Conservation (phyloP, 2,329 filamentous ascomycete species). For the Fusarium tanahbumbuense region DNA sequence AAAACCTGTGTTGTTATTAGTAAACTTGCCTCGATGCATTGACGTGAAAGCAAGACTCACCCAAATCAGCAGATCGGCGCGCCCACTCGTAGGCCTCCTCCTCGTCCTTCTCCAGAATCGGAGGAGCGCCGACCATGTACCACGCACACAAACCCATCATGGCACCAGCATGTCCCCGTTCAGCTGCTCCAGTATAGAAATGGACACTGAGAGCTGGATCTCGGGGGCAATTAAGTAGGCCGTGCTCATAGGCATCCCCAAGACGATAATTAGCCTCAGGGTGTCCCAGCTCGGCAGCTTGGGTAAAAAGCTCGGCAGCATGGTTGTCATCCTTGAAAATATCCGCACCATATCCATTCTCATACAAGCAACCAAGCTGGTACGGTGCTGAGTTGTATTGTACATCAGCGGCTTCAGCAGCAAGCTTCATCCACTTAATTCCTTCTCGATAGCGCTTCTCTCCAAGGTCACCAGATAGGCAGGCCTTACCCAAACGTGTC, state of each 20-base stretch:
- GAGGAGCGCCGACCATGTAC: conserved; percentile 96
- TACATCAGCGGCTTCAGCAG: conserved; percentile 85
- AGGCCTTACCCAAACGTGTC: conserved; percentile 90
- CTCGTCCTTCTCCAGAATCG: conserved; percentile 93
- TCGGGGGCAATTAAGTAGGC: conserved; percentile 84
- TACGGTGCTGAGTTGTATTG: conserved; percentile 96
- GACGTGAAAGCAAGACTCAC: conserved; percentile 64
- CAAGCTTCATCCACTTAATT: conserved; percentile 95
- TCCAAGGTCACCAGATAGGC: conserved; percentile 88
- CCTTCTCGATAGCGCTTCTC: conserved; percentile 89
- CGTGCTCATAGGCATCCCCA: conserved; percentile 97
- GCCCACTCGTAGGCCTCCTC: conserved; percentile 98
- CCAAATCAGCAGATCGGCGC: conserved; percentile 82
- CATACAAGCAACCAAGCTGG: conserved; percentile 88
- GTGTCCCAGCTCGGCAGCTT: conserved; percentile 92
- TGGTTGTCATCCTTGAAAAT: conserved; percentile 92
- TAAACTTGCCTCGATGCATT: not conserved
- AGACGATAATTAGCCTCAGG: conserved; percentile 86
- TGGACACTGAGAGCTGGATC: conserved; percentile 95
- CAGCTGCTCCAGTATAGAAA: conserved; percentile 94
- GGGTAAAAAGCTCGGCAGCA: conserved; percentile 92
- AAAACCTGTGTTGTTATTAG: conserved; percentile 60
- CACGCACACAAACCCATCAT: conserved; percentile 99
- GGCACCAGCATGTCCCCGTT: conserved; percentile 82
- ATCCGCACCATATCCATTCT: conserved; percentile 93